A percentile compares a stretch with the other conserved stretches of the same genome.
These are phyloP conservation scores for Phaeosphaeria sp. DNA, from an alignment of 2,329 filamentous ascomycete species.

Conservation along the genomic window DNA sequence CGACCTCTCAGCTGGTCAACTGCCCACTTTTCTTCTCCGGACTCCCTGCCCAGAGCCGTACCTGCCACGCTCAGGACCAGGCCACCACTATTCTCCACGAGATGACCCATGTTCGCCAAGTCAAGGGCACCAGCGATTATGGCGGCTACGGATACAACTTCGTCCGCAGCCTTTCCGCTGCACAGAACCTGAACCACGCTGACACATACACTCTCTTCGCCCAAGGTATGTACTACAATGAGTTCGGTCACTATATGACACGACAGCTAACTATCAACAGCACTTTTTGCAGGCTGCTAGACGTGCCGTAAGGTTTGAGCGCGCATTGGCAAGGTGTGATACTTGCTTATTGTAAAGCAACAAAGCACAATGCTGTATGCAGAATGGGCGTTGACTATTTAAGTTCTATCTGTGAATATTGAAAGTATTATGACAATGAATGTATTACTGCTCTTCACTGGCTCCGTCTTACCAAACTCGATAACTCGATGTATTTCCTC, in stretches of 20 bases:
- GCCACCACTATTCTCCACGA: conserved; percentile 69
- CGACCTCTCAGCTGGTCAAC: conserved; percentile 62
- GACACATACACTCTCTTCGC: conserved; percentile 59
- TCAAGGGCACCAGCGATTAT: conserved; percentile 65
- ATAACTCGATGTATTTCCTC: not conserved
- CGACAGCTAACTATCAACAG: not conserved
- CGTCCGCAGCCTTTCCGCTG: conserved; percentile 51
- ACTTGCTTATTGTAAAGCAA: not conserved
- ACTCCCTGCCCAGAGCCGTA: conserved; percentile 55
- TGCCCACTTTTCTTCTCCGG: conserved; percentile 64
- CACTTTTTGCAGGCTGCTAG: not conserved
- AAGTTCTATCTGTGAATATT: too few relatives aligned
- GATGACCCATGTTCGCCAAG: conserved; percentile 63
- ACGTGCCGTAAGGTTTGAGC: not conserved
- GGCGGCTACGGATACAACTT: conserved; percentile 62
- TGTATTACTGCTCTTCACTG: too few relatives aligned
- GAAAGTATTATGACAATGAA: too few relatives aligned
- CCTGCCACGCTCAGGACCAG: conserved; percentile 69
- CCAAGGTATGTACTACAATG: conserved; percentile 12
- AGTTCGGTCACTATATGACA: not conserved
- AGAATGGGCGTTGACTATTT: too few relatives aligned
- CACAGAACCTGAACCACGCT: conserved; percentile 66
- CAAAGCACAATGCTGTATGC: too few relatives aligned
- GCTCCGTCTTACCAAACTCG: not conserved
- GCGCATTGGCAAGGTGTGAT: not conserved